Conservation (phyloP, 2,329 filamentous ascomycete species). For the Fusarium liriodendri region DNA sequence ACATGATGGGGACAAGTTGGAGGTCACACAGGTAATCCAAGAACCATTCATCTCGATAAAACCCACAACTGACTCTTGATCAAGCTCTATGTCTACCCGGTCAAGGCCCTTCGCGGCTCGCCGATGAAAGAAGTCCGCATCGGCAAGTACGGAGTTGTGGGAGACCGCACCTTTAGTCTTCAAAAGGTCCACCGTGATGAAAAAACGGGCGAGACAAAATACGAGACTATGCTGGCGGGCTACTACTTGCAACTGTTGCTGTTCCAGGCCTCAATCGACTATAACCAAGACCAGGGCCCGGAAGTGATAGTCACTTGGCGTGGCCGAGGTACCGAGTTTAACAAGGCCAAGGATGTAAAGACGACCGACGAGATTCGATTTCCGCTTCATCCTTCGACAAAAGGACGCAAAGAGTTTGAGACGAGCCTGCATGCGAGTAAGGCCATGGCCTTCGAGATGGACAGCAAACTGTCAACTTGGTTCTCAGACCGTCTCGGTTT, state of each 20-base stretch:
- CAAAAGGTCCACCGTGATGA: conserved; percentile 29
- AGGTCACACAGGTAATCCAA: neutral
- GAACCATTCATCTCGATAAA: neutral
- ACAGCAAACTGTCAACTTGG: conserved; percentile 30
- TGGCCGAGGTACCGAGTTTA: neutral
- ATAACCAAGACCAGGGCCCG: neutral
- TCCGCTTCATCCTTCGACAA: conserved; percentile 16
- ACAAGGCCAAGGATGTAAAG: neutral
- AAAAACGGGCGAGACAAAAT: neutral
- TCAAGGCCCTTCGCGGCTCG: conserved; percentile 36
- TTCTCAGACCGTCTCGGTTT: conserved; percentile 32
- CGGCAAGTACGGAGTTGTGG: conserved; percentile 28
- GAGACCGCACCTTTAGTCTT: conserved; percentile 38
- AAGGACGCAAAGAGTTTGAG: neutral
- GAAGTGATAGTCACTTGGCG: neutral
- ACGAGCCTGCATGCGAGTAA: conserved; percentile 30
- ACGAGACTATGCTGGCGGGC: conserved; percentile 40
- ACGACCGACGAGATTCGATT: conserved; percentile 13
- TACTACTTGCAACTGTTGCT: conserved; percentile 35
- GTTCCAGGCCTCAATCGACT: conserved; percentile 22
- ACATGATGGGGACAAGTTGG: neutral
- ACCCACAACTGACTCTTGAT: neutral
- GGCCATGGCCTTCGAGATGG: conserved; percentile 37
- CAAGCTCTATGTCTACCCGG: conserved; percentile 40
- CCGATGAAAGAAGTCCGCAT: conserved; percentile 20